Percentiles rank a stretch among this genome's conserved stretches.
phyloP scores from a whole-genome alignment of 768 basidiomycete genomes.

The Symmetrospora coprosmae region DNA sequence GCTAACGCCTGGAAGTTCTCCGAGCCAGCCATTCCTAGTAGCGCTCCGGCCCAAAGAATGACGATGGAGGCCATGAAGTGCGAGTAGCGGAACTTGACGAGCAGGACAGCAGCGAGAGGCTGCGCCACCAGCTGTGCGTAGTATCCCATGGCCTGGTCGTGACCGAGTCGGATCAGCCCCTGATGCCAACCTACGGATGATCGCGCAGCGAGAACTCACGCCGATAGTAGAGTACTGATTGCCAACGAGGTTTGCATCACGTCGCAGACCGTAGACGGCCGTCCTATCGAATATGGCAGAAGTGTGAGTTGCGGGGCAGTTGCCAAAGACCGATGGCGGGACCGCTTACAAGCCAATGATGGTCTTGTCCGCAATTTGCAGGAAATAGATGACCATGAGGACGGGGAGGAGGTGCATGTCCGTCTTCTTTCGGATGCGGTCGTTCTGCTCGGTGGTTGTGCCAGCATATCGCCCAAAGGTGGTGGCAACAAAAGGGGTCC shows the following conservation, averaged over 20 bases:
- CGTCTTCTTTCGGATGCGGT: constrained; percentile 31
- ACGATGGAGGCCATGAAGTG: neutral
- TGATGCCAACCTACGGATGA: too few species aligned
- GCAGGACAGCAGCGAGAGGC: neutral
- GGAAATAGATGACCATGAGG: constrained; percentile 36
- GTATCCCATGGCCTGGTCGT: too few species aligned
- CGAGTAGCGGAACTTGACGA: neutral
- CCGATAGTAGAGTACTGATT: neutral
- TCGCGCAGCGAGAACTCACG: too few species aligned
- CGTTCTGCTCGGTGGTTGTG: too few species aligned
- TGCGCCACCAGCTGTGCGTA: neutral
- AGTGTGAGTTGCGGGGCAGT: neutral
- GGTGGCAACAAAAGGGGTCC: too few species aligned
- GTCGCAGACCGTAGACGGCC: constrained; percentile 31
- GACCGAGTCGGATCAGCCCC: too few species aligned
- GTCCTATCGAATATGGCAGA: constrained; percentile 31
- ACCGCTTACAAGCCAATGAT: constrained; percentile 3
- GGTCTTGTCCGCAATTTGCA: constrained; percentile 37
- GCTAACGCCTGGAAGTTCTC: too few species aligned
- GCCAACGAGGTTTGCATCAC: constrained; percentile 26
- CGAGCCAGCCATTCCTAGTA: neutral
- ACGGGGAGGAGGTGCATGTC: constrained; percentile 32
- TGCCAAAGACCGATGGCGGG: too few species aligned
- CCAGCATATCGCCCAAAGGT: too few species aligned
- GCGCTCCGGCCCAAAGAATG: neutral